Conservation (phyloP, 2,329 filamentous ascomycete genomes). For the Stachybotrys elegans region DNA sequence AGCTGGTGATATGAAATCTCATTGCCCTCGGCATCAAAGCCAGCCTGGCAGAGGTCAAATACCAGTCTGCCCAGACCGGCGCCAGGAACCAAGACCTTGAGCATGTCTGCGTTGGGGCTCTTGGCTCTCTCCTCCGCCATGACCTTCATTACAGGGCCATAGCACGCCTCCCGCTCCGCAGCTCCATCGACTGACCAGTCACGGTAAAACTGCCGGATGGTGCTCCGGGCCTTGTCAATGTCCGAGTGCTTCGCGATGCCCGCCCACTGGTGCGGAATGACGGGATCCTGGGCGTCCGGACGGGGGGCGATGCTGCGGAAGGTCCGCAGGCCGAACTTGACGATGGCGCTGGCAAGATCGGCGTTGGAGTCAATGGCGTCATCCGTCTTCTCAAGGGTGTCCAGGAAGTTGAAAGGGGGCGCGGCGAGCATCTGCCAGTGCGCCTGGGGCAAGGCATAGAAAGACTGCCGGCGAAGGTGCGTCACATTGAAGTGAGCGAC, state of each 20-base stretch:
- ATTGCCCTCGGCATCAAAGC: conserved; percentile 79
- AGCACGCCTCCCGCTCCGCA: conserved; percentile 70
- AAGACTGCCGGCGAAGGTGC: conserved; percentile 82
- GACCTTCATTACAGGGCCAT: conserved; percentile 65
- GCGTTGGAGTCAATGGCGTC: conserved; percentile 87
- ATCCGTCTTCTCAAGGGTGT: conserved; percentile 74
- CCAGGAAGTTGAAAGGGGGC: conserved; percentile 77
- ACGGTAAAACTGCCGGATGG: conserved; percentile 86
- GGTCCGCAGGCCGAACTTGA: conserved; percentile 61
- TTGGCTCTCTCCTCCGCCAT: conserved; percentile 46
- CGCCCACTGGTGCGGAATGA: conserved; percentile 60
- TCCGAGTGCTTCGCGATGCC: conserved; percentile 68
- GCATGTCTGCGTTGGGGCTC: conserved; percentile 27
- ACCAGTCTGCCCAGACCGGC: conserved; percentile 85
- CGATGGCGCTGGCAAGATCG: conserved; percentile 72
- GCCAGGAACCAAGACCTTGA: conserved; percentile 78
- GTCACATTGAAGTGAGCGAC: conserved; percentile 86
- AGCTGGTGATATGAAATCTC: conserved; percentile 97
- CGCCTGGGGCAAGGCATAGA: conserved; percentile 79
- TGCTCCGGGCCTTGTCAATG: conserved; percentile 87
- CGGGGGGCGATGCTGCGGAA: conserved; percentile 50
- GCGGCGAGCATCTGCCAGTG: conserved; percentile 81
- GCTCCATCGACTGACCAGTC: conserved; percentile 84
- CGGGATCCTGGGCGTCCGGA: conserved; percentile 32
- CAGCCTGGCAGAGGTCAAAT: conserved; percentile 73